These are phyloP conservation scores for Amanita thiersii DNA, from an alignment of 768 basidiomycete species.

Conservation along the genomic window DNA sequence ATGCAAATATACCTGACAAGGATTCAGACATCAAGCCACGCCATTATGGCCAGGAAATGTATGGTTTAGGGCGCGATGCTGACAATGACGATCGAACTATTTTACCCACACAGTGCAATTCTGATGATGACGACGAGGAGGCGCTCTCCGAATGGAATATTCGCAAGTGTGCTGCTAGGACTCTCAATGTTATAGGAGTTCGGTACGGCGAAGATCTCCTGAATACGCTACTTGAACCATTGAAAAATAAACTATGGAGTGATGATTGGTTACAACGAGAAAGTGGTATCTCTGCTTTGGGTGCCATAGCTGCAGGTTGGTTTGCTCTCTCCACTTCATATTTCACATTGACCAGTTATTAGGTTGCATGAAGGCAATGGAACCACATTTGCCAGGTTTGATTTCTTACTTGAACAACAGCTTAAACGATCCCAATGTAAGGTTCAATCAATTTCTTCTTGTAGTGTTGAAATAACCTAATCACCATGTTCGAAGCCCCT, in stretches of 20 bases:
- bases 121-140: conserved; percentile 88
- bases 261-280: conserved; percentile 91
- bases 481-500: conserved; percentile 61
- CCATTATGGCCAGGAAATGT: conserved; percentile 80
- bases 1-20: conserved; percentile 84
- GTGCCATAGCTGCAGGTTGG: conserved; percentile 96
- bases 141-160: conserved; percentile 99
- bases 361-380: conserved; percentile 96
- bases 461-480: conserved; percentile 8
- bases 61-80: conserved; percentile 74
- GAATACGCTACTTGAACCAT: conserved; percentile 76
- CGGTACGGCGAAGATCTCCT: conserved; percentile 86
- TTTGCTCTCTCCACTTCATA: conserved; percentile 7
- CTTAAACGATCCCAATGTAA: conserved; percentile 85
- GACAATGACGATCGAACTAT: conserved; percentile 25
- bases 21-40: conserved; percentile 95
- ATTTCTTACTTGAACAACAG: conserved; percentile 90
- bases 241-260: conserved; percentile 94
- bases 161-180: conserved; percentile 96
- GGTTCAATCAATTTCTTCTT: too few species aligned
- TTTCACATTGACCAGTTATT: conserved; percentile 10
- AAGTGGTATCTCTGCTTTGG: conserved; percentile 90
- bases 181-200: conserved; percentile 93
- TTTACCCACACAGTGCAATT: conserved; percentile 46
- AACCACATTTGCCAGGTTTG: conserved; percentile 89